A percentile compares a stretch with the other conserved stretches of the same genome.
Evolutionary conservation across 805 yeast genomes (phyloP).

Genomic region (Candida easanensis): DNA sequence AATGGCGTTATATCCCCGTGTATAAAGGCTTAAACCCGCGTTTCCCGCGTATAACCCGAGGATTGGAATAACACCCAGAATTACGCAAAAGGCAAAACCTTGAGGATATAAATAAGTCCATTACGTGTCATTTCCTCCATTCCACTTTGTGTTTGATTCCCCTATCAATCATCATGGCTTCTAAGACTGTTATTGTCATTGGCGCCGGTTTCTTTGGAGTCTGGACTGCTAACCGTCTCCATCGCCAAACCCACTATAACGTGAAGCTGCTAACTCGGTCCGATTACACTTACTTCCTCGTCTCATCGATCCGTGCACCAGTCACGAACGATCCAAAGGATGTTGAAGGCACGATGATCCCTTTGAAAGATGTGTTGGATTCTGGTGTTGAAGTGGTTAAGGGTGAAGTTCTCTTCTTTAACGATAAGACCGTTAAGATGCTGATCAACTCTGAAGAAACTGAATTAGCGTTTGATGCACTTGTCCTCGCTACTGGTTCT

Average conservation of each 20-base stretch:
- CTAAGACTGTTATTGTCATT: constrained; percentile 18
- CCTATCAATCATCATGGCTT: background rate
- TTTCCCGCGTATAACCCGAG: background rate
- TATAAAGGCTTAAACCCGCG: background rate
- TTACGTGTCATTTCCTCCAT: too few relatives aligned
- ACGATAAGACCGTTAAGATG: constrained; percentile 16
- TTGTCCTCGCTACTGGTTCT: constrained; percentile 32
- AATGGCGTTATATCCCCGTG: too few relatives aligned
- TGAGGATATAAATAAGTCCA: too few relatives aligned
- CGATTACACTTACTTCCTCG: constrained; percentile 17
- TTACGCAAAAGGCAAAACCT: too few relatives aligned
- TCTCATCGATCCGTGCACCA: constrained; percentile 18
- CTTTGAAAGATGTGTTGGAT: constrained; percentile 22
- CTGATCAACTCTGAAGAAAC: background rate
- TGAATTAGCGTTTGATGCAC: constrained; percentile 21
- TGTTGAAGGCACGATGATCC: constrained; percentile 9
- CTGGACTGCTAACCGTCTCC: constrained; percentile 21
- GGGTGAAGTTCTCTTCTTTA: constrained; percentile 23
- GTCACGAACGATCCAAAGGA: constrained; percentile 19
- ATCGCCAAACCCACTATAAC: constrained; percentile 4
- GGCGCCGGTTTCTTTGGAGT: constrained; percentile 29
- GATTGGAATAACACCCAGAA: background rate
- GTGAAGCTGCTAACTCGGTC: constrained; percentile 22
- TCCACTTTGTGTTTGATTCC: too few relatives aligned
- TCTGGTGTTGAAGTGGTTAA: constrained; percentile 21